These are phyloP conservation scores for Lathyrus oleraceus DNA, from an alignment of 306 rosid genomes.

Conservation along the genomic window DNA sequence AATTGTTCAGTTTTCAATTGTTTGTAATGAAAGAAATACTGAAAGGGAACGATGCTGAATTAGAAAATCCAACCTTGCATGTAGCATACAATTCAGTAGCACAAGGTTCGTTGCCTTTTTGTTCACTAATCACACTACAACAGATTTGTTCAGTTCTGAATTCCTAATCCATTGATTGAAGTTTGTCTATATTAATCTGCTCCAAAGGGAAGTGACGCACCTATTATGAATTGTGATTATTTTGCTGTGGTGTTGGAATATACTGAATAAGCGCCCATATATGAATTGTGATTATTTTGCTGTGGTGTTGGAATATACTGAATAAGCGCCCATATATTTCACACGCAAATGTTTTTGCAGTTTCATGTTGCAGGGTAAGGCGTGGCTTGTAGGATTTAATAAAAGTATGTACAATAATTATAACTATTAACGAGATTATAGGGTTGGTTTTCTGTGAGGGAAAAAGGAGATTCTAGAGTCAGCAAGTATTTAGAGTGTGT, in stretches of 20 bases:
- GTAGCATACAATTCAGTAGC: conserved; percentile 28
- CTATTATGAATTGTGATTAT: conserved; percentile 7
- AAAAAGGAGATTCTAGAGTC: neutral
- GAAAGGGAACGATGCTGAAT: conserved; percentile 25
- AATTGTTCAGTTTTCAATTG: conserved; percentile 33
- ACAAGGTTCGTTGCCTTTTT: neutral
- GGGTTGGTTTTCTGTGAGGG: neutral
- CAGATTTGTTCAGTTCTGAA: conserved; percentile 26
- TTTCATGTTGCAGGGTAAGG: neutral
- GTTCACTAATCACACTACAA: neutral
- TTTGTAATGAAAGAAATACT: conserved; percentile 37
- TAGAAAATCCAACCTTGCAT: conserved; percentile 22
- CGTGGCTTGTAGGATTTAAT: neutral
- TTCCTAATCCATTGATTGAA: conserved; percentile 17
- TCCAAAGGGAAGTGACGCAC: neutral
- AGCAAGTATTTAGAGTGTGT: neutral
- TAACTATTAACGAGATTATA: neutral
- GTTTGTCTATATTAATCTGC: conserved; percentile 1
- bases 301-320: neutral
- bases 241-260: neutral
- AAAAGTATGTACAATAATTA: neutral
- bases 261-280: conserved; percentile 15
- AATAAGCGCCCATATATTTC: neutral
- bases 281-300: conserved; percentile 12
- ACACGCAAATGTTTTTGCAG: neutral